Conservation (phyloP, 2,329 filamentous ascomycete genomes). For the Podosphaera aphanis region DNA sequence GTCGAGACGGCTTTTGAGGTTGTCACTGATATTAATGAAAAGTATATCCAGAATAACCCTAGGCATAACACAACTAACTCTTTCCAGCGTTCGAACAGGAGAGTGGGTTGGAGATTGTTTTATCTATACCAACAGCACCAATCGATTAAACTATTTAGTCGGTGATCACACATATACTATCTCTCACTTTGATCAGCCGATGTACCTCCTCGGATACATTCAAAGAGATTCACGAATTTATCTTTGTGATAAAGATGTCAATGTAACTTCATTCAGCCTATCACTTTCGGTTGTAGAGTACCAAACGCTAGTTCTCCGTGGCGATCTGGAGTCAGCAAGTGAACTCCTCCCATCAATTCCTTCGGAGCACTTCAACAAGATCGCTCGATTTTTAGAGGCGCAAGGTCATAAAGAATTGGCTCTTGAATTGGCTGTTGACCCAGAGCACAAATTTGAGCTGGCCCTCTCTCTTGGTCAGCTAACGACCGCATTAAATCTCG, state of each 20-base stretch:
- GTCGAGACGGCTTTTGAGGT: constrained; percentile 93
- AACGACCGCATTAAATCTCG: constrained; percentile 64
- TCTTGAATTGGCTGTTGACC: constrained; percentile 77
- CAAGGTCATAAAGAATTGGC: constrained; percentile 94
- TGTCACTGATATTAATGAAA: constrained; percentile 85
- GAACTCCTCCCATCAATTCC: constrained; percentile 70
- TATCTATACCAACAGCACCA: constrained; percentile 93
- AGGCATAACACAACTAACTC: constrained; percentile 8
- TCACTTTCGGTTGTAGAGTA: constrained; percentile 90
- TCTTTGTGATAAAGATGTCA: constrained; percentile 85
- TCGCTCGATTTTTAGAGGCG: constrained; percentile 87
- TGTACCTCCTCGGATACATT: constrained; percentile 90
- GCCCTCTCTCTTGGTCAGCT: constrained; percentile 64
- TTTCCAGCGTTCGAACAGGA: constrained; percentile 56
- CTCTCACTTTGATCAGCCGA: constrained; percentile 83
- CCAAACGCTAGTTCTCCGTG: constrained; percentile 82
- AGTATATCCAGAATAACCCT: constrained; percentile 23
- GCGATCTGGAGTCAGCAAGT: constrained; percentile 74
- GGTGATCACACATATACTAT: constrained; percentile 96
- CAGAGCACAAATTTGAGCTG: constrained; percentile 91
- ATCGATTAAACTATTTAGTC: constrained; percentile 91
- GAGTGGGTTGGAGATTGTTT: constrained; percentile 98
- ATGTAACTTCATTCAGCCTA: constrained; percentile 69
- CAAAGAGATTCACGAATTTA: constrained; percentile 90
- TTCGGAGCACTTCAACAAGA: constrained; percentile 89